phyloP scores from a whole-genome alignment of 805 yeast genomes.

The Lachancea nothofagi region DNA sequence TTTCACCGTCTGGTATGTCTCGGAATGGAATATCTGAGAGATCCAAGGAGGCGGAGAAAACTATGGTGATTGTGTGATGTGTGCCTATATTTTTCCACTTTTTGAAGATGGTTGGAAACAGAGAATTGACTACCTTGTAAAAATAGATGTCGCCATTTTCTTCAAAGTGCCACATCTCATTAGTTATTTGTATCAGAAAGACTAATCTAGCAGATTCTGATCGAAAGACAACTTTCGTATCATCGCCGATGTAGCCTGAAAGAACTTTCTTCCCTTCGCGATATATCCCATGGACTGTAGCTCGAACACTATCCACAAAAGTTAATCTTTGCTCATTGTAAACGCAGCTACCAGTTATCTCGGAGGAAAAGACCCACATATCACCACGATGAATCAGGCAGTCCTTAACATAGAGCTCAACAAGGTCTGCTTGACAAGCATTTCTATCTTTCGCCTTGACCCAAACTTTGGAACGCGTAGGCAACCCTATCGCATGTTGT shows the following conservation, averaged over 20 bases:
- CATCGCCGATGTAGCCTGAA: constrained; percentile 68
- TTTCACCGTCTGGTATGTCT: constrained; percentile 63
- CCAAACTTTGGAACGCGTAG: constrained; percentile 60
- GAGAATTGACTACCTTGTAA: constrained; percentile 85
- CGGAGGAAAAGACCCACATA: constrained; percentile 79
- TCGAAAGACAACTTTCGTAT: constrained; percentile 78
- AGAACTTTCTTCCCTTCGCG: constrained; percentile 62
- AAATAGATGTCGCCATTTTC: constrained; percentile 93
- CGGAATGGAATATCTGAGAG: constrained; percentile 44
- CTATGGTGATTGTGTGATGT: constrained; percentile 87
- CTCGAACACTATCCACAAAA: constrained; percentile 58
- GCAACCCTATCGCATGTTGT: constrained; percentile 55
- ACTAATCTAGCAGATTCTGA: constrained; percentile 85
- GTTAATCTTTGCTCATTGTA: constrained; percentile 59
- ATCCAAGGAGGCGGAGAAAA: constrained; percentile 77
- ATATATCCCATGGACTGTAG: constrained; percentile 54
- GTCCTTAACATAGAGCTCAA: constrained; percentile 79
- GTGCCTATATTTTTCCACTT: constrained; percentile 84
- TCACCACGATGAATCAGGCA: constrained; percentile 80
- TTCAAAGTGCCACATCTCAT: constrained; percentile 98
- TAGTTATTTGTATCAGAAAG: constrained; percentile 79
- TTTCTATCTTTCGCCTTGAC: constrained; percentile 44
- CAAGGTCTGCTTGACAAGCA: constrained; percentile 67
- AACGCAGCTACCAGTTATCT: constrained; percentile 57
- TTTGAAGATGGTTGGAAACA: constrained; percentile 82